These are phyloP conservation scores for Novakomyces olei DNA, from an alignment of 805 yeast species.

Conservation along the genomic window DNA sequence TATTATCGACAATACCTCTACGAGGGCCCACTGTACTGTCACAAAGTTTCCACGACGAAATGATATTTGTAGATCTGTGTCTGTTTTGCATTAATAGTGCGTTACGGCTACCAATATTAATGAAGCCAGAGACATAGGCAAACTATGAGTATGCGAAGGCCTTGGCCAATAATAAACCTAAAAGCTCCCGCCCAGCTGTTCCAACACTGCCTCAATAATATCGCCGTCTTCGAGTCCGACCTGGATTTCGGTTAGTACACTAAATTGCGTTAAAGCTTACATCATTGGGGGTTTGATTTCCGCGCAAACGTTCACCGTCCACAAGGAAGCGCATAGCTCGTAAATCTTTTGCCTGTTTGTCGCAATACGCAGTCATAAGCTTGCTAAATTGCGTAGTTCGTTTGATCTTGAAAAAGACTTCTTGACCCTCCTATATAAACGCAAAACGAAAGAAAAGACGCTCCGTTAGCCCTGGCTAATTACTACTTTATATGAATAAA, in stretches of 20 bases:
- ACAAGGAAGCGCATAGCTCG: constrained; percentile 67
- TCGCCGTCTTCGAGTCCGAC: constrained; percentile 91
- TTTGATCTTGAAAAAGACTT: constrained; percentile 87
- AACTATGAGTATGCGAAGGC: too few relatives aligned
- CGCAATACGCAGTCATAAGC: constrained; percentile 93
- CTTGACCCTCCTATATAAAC: constrained; percentile 40
- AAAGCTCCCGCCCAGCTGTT: constrained; percentile 31
- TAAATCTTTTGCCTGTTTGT: constrained; percentile 82
- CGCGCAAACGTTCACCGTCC: constrained; percentile 78
- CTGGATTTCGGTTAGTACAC: constrained; percentile 9
- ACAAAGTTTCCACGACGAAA: too few relatives aligned
- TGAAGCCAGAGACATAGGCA: too few relatives aligned
- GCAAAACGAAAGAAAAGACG: too few relatives aligned
- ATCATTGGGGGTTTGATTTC: constrained; percentile 79
- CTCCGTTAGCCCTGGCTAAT: too few relatives aligned
- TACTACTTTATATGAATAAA: too few relatives aligned
- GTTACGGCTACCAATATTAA: too few relatives aligned
- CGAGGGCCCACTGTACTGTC: too few relatives aligned
- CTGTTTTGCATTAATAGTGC: too few relatives aligned
- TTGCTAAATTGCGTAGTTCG: constrained; percentile 78
- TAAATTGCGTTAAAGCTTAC: constrained; percentile 11
- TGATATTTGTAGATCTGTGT: too few relatives aligned
- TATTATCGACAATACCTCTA: too few relatives aligned
- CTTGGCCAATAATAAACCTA: too few relatives aligned
- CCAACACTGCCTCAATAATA: constrained; percentile 89